Percentiles rank a stretch among this genome's conserved stretches.
These are phyloP conservation scores for Pezicula neosporulosa DNA, from an alignment of 2,329 filamentous ascomycete species.

Conservation along the genomic window DNA sequence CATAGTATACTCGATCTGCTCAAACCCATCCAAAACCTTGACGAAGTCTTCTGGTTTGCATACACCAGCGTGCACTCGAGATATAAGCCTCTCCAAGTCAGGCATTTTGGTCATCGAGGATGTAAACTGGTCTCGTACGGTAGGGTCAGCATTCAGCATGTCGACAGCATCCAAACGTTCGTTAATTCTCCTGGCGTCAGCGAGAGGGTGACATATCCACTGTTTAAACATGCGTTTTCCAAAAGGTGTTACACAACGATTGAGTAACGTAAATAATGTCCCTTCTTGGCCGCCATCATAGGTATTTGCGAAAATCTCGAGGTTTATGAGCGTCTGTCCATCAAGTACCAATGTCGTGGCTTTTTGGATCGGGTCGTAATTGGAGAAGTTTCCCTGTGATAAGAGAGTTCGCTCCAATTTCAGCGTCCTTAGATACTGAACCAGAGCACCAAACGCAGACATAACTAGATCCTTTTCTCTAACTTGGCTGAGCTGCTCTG, in stretches of 20 bases:
- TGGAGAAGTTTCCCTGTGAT: constrained; percentile 84
- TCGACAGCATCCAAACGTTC: constrained; percentile 93
- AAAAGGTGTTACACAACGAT: constrained; percentile 93
- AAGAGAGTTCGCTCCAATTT: constrained; percentile 87
- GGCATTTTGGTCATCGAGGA: constrained; percentile 88
- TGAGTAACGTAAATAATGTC: constrained; percentile 85
- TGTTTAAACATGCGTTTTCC: constrained; percentile 94
- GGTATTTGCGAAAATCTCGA: constrained; percentile 95
- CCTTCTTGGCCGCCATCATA: constrained; percentile 82
- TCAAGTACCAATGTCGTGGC: constrained; percentile 86
- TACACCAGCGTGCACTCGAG: constrained; percentile 86
- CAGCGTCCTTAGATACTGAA: constrained; percentile 80
- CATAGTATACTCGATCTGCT: constrained; percentile 96
- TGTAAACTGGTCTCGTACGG: constrained; percentile 81
- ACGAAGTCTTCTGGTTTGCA: constrained; percentile 92
- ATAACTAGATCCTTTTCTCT: constrained; percentile 79
- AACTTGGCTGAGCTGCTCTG: constrained; percentile 65
- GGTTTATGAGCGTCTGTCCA: constrained; percentile 93
- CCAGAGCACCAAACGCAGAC: constrained; percentile 84
- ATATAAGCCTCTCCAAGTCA: constrained; percentile 90
- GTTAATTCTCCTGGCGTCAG: constrained; percentile 84
- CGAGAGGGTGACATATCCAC: constrained; percentile 95
- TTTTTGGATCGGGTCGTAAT: constrained; percentile 90
- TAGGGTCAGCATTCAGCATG: constrained; percentile 79
- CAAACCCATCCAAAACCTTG: constrained; percentile 89